Percentiles rank a stretch among this genome's conserved stretches.
Evolutionary conservation across 228 moss, liverwort and hornwort genomes (phyloP).

Genomic region (Sphagnum fallax): DNA sequence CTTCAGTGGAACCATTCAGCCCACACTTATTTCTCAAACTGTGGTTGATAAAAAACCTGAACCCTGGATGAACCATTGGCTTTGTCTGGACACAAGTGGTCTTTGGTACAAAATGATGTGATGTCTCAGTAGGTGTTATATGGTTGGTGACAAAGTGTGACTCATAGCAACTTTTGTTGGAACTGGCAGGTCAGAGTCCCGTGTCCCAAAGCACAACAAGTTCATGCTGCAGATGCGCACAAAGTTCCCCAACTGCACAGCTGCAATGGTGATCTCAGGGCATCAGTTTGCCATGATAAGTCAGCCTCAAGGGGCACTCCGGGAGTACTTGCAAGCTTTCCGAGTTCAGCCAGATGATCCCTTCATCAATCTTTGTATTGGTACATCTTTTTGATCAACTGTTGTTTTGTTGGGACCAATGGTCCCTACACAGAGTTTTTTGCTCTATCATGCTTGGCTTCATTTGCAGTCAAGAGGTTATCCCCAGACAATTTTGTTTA

Average conservation of each 20-base stretch:
- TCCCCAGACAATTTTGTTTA: no score
- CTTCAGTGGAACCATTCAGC: no score
- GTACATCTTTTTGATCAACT: conserved; percentile 15
- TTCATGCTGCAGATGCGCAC: conserved; percentile 77
- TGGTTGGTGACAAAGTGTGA: no score
- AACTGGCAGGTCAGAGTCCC: conserved; percentile 61
- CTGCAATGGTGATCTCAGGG: conserved; percentile 91
- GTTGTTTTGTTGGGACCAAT: neutral
- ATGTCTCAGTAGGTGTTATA: no score
- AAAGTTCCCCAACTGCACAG: conserved; percentile 68
- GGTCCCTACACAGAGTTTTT: neutral
- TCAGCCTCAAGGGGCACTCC: conserved; percentile 94
- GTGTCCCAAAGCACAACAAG: conserved; percentile 84
- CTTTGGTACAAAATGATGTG: no score
- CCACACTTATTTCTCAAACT: no score
- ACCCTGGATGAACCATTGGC: no score
- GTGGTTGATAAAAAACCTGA: no score
- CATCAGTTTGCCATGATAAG: conserved; percentile 97
- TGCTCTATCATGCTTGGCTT: neutral
- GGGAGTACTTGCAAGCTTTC: conserved; percentile 90
- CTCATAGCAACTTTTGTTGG: neutral
- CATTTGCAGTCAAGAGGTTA: no score
- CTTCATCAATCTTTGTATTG: conserved; percentile 91
- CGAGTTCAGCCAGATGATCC: conserved; percentile 87
- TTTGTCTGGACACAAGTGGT: no score